Base-by-base conservation (phyloP, 1,284 basidiomycete species). In the Fistulinella cinereoalba region DNA sequence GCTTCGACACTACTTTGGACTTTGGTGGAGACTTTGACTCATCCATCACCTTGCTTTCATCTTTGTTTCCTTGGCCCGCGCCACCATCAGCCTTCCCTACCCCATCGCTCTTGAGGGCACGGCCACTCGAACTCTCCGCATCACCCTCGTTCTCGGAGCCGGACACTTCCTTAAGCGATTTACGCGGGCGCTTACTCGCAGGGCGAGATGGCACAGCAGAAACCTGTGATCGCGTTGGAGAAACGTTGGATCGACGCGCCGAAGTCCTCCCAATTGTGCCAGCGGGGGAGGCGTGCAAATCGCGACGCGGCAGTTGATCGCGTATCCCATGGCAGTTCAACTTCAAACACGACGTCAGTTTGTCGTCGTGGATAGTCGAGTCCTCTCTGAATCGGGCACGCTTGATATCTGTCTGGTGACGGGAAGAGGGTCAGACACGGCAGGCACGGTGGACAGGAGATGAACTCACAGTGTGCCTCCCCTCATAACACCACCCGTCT, bases 401-500 rank as follows among this genome's bases (percentile, higher is more conserved):
- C 66, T 79, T 88, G 39, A 68, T 49, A 56, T 89, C 86, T 6
- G 78, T 84, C 85, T 88, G 38, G 32, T 24, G 12, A 9, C 32
- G 18, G n/a, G 16, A 2, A 4, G 16, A 11, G 10, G 33, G 31
- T 52, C 27, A 50, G 44, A 12, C 22, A 19, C 2, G 10, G n/a
- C 1, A 22, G 12, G 4, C 21, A 15, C 1, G 10, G 6, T 21
- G 23, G 31, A 25, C 37, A 36, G n/a, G 39, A 29, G 47, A 39
- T 13, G 23, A 34, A 72, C 80, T 51, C 46, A 85, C 85, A 10
- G 86, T 88, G 60, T 89, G 87, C 59, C 74, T 77, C 4, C 86
- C 87, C 64, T 89, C 85, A 54, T 87, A 89, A 56, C 86, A 89
- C 85, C 84, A 89, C 1, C 86, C 86, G 60, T 88, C 85, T 2